These are phyloP conservation scores for Trichosporon sp. DNA, from an alignment of 1,284 basidiomycete species.

Conservation along the genomic window DNA sequence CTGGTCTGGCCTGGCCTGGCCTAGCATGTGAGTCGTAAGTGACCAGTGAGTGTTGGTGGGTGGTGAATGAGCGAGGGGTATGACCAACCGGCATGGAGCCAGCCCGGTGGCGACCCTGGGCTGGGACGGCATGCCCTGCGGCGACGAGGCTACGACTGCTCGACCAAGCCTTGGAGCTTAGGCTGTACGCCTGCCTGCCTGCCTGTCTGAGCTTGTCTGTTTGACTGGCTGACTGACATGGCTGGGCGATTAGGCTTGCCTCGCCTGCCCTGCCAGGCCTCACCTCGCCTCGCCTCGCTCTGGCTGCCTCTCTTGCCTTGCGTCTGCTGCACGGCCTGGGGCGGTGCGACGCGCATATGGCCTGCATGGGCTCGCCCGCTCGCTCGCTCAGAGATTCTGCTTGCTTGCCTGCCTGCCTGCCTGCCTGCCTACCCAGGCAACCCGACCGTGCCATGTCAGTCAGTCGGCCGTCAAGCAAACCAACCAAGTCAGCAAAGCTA, in stretches of 20 bases:
- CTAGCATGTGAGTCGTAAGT: no score
- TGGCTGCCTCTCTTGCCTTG: no score
- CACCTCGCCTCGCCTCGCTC: no score
- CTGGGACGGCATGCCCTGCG: neutral
- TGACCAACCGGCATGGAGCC: neutral
- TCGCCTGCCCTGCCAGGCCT: neutral
- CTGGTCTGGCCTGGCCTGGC: no score
- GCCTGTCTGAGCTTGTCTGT: no score
- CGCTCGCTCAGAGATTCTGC: neutral
- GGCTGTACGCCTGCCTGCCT: neutral
- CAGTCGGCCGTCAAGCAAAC: no score
- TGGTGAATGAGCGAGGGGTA: no score
- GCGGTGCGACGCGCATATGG: neutral
- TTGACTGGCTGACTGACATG: no score
- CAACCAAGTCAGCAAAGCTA: neutral
- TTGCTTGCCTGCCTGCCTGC: neutral
- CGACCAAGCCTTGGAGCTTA: neutral
- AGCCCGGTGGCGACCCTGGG: neutral
- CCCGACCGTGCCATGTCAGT: no score
- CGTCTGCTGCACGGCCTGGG: neutral
- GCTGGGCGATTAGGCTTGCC: neutral
- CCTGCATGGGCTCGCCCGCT: neutral
- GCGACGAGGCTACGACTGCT: no score
- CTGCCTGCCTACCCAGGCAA: neutral
- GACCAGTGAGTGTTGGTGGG: no score